Conservation (phyloP, 768 basidiomycete species). For the Chlorophyllum brunneum region DNA sequence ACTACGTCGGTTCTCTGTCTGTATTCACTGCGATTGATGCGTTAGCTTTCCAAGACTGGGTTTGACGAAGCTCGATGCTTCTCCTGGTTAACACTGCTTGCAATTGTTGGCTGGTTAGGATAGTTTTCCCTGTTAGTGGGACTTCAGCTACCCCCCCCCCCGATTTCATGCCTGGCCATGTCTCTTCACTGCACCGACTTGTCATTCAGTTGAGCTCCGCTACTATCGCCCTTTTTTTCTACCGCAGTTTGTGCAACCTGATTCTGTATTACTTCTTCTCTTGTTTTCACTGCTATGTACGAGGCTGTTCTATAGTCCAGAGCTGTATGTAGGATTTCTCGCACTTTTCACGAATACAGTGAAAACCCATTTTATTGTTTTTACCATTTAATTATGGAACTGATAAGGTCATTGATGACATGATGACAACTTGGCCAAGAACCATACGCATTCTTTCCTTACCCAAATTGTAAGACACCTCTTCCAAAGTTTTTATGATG, state of each 20-base stretch:
- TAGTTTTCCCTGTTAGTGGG: not conserved
- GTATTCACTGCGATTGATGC: conserved; percentile 10
- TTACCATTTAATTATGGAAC: not conserved
- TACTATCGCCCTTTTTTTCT: not conserved
- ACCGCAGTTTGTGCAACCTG: not conserved
- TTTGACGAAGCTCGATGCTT: conserved; percentile 29
- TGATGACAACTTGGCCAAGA: not conserved
- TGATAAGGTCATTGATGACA: conserved; percentile 7
- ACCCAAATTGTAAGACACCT: too few relatives aligned
- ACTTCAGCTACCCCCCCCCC: not conserved
- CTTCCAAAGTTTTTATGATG: conserved; percentile 31
- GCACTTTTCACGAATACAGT: conserved; percentile 11
- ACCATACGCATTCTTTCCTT: too few relatives aligned
- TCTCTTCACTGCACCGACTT: conserved; percentile 1
- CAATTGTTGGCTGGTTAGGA: conserved; percentile 3
- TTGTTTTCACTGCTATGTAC: conserved; percentile 38
- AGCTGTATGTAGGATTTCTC: conserved; percentile 9
- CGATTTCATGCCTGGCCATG: conserved; percentile 12
- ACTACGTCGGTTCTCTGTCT: conserved; percentile 15
- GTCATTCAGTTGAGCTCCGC: conserved; percentile 11
- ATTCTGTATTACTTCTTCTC: conserved; percentile 12
- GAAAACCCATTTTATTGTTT: conserved; percentile 4
- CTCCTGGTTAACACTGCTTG: conserved; percentile 14
- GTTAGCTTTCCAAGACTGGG: conserved; percentile 16
- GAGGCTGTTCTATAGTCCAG: conserved; percentile 22